phyloP scores from a whole-genome alignment of 352 stramenopile genomes.

The Phytopythium boreale region DNA sequence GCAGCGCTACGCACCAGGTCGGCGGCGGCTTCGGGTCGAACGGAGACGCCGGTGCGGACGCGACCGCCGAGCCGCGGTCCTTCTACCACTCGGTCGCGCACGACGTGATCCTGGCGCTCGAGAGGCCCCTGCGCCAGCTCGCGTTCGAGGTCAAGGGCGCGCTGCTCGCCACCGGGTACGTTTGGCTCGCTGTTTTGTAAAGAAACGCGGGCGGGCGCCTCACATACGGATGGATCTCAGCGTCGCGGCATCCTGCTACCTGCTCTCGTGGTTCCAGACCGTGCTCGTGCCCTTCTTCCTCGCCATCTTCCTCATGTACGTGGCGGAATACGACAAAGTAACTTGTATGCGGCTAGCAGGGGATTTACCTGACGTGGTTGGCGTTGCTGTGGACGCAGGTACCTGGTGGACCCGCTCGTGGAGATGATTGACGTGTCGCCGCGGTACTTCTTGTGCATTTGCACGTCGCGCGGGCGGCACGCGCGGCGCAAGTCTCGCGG shows the following conservation, averaged over 20 bases:
- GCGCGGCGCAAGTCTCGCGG: slow-evolving; percentile 70
- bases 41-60: background rate
- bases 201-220: background rate
- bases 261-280: slow-evolving; percentile 83
- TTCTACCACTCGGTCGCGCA: slow-evolving; percentile 53
- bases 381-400: slow-evolving; percentile 22
- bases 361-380: too few relatives aligned
- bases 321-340: background rate
- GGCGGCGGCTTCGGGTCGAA: slow-evolving; percentile 2
- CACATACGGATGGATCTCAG: slow-evolving; percentile 15
- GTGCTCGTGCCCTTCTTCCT: slow-evolving; percentile 88
- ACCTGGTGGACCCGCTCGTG: slow-evolving; percentile 83
- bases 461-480: slow-evolving; percentile 72
- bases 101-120: slow-evolving; percentile 54
- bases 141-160: slow-evolving; percentile 83
- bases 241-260: slow-evolving; percentile 70
- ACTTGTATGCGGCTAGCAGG: too few relatives aligned
- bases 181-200: background rate
- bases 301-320: slow-evolving; percentile 85
- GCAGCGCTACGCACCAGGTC: background rate
- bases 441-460: slow-evolving; percentile 85
- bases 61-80: slow-evolving; percentile 15
- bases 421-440: slow-evolving; percentile 88
- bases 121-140: slow-evolving; percentile 66
- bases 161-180: slow-evolving; percentile 72